phyloP scores from a whole-genome alignment of 345 rosid genomes.

The Syzygium aqueum region DNA sequence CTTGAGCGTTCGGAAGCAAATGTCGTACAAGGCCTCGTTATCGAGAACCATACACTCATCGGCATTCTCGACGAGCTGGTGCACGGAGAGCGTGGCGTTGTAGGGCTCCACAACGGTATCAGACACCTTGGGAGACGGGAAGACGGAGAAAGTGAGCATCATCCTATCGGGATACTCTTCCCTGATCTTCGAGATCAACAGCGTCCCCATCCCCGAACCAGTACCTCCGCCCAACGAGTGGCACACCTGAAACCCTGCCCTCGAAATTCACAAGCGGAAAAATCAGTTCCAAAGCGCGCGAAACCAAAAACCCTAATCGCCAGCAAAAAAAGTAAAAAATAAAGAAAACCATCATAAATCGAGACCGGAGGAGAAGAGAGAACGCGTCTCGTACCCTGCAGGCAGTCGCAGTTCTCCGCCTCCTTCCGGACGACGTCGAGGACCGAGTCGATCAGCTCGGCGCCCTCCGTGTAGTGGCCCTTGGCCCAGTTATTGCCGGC shows the following conservation, averaged over 20 bases:
- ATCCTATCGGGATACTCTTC: constrained; percentile 37
- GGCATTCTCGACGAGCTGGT: constrained; percentile 33
- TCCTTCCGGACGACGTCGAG: constrained; percentile 57
- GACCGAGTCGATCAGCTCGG: constrained; percentile 52
- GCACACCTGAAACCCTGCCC: constrained; percentile 32
- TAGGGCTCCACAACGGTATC: constrained; percentile 40
- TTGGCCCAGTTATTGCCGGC: constrained; percentile 62
- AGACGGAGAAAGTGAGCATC: constrained; percentile 36
- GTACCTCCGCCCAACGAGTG: constrained; percentile 35
- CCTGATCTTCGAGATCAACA: constrained; percentile 30
- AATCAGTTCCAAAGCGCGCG: background rate
- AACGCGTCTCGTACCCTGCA: constrained; percentile 27
- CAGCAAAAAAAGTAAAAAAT: too few species aligned
- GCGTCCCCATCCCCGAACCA: constrained; percentile 37
- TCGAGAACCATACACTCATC: constrained; percentile 42
- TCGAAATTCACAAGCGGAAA: background rate
- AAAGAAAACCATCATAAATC: background rate
- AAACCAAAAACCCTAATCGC: background rate
- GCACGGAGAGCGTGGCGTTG: constrained; percentile 29
- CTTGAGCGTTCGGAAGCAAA: constrained; percentile 34
- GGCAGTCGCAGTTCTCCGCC: constrained; percentile 61
- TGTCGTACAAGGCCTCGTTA: constrained; percentile 30
- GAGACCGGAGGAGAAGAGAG: background rate
- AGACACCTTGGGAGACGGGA: constrained; percentile 32
- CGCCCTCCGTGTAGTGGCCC: constrained; percentile 61